phyloP scores from a whole-genome alignment of 2,329 filamentous ascomycete genomes.

The Aspergillus awamori region DNA sequence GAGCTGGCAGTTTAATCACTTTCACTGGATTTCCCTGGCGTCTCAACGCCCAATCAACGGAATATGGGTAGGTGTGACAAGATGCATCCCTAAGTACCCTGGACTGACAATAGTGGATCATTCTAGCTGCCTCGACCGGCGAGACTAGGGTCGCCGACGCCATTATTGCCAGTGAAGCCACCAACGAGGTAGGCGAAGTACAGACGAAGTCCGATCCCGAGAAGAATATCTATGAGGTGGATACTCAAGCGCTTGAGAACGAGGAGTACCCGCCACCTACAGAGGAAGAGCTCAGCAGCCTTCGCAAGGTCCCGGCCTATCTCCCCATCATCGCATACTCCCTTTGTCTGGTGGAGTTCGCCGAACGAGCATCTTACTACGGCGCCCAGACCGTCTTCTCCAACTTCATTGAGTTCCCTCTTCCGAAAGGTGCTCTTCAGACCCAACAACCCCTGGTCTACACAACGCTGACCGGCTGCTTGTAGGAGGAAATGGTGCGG shows the following conservation, averaged over 20 bases:
- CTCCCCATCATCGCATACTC: conserved; percentile 59
- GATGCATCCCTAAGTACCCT: neutral
- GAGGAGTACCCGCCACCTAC: conserved; percentile 46
- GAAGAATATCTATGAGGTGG: conserved; percentile 3
- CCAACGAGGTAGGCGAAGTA: neutral
- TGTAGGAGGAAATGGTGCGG: conserved; percentile 43
- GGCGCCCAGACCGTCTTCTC: conserved; percentile 59
- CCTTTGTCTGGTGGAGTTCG: conserved; percentile 63
- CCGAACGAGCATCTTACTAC: conserved; percentile 64
- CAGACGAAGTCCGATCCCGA: conserved; percentile 1
- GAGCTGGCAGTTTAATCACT: neutral
- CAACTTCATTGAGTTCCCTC: conserved; percentile 64
- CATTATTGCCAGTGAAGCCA: neutral
- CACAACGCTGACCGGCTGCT: neutral
- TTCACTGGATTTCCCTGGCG: neutral
- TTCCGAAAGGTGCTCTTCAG: conserved; percentile 55
- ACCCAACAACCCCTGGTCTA: conserved; percentile 24
- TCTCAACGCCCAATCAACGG: neutral
- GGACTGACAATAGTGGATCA: neutral
- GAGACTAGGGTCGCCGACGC: conserved; percentile 2
- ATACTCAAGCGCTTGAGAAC: neutral
- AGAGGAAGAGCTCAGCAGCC: conserved; percentile 48
- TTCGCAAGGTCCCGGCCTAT: conserved; percentile 55
- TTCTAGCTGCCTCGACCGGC: conserved; percentile 1
- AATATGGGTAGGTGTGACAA: neutral